A percentile compares a stretch with the other conserved stretches of the same genome.
Evolutionary conservation across 2,329 filamentous ascomycete species (phyloP).

Genomic region (Calycina marina): DNA sequence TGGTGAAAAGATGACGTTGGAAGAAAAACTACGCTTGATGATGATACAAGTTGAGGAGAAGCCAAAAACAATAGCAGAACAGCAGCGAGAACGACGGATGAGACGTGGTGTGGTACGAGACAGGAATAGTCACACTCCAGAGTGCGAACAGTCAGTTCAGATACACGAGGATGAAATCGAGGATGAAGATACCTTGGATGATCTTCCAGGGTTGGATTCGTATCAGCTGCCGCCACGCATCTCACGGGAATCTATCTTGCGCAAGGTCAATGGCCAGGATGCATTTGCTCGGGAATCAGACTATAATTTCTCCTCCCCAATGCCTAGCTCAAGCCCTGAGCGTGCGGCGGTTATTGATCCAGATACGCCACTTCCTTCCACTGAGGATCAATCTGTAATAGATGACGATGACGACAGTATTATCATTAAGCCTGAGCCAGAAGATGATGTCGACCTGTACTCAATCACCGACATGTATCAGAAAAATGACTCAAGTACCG

Average conservation of each 20-base stretch:
- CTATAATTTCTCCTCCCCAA: conserved; percentile 48
- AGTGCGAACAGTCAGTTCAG: conserved; percentile 19
- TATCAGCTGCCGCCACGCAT: conserved; percentile 63
- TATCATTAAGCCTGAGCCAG: conserved; percentile 48
- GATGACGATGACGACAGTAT: conserved; percentile 42
- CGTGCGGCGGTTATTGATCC: conserved; percentile 58
- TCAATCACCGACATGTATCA: conserved; percentile 53
- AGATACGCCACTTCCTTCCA: conserved; percentile 78
- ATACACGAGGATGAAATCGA: conserved; percentile 42
- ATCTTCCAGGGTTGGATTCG: conserved; percentile 41
- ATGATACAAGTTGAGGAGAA: conserved; percentile 59
- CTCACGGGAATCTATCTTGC: conserved; percentile 84
- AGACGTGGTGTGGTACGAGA: conserved; percentile 43
- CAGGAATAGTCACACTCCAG: conserved; percentile 23
- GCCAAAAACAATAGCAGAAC: conserved; percentile 44
- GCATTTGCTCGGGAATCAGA: conserved; percentile 42
- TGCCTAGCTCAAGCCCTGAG: conserved; percentile 42
- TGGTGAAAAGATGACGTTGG: conserved; percentile 64
- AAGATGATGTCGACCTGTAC: conserved; percentile 51
- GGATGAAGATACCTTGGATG: conserved; percentile 44
- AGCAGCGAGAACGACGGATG: conserved; percentile 55
- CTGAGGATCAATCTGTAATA: conserved; percentile 50
- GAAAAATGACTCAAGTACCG: conserved; percentile 30
- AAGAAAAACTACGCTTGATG: conserved; percentile 78
- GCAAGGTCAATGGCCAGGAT: conserved; percentile 58